These are phyloP conservation scores for Sporothrix euskadiensis DNA, from an alignment of 2,329 filamentous ascomycete genomes.

Conservation along the genomic window DNA sequence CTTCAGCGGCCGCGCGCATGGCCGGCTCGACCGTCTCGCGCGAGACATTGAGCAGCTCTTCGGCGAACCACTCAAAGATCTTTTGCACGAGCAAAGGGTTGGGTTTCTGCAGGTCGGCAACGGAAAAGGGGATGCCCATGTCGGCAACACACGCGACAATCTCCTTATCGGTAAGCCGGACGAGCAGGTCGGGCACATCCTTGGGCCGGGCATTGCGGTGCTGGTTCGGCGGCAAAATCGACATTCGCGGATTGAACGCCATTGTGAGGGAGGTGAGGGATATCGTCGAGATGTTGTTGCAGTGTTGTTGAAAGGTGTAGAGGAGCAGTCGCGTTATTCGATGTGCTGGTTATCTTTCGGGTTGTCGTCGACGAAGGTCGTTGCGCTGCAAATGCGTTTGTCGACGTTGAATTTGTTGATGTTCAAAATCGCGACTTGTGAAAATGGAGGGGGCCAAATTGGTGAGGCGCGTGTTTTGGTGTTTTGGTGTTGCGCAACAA, in stretches of 20 bases:
- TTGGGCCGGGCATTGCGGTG: slow-evolving; percentile 56
- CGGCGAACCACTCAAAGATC: slow-evolving; percentile 97
- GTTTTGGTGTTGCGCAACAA: neutral
- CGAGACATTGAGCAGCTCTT: slow-evolving; percentile 89
- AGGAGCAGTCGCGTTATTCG: neutral
- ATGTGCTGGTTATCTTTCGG: neutral
- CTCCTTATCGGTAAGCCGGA: slow-evolving; percentile 68
- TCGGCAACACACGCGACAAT: slow-evolving; percentile 97
- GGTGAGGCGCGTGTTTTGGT: slow-evolving; percentile 23
- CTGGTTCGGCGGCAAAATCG: slow-evolving; percentile 57
- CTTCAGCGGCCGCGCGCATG: slow-evolving; percentile 88
- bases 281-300: neutral
- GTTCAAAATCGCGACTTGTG: slow-evolving; percentile 8
- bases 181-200: slow-evolving; percentile 59
- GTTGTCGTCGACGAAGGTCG: neutral
- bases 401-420: slow-evolving; percentile 6
- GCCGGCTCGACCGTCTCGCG: slow-evolving; percentile 91
- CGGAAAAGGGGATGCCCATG: slow-evolving; percentile 85
- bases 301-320: neutral
- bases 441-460: neutral
- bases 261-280: slow-evolving; percentile 42
- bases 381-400: neutral
- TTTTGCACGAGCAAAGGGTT: slow-evolving; percentile 94
- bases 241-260: slow-evolving; percentile 62
- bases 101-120: slow-evolving; percentile 87